Percentiles rank a stretch among this genome's conserved stretches.
phyloP scores from a whole-genome alignment of 352 stramenopile genomes.

The Phytopythium kandeliae region DNA sequence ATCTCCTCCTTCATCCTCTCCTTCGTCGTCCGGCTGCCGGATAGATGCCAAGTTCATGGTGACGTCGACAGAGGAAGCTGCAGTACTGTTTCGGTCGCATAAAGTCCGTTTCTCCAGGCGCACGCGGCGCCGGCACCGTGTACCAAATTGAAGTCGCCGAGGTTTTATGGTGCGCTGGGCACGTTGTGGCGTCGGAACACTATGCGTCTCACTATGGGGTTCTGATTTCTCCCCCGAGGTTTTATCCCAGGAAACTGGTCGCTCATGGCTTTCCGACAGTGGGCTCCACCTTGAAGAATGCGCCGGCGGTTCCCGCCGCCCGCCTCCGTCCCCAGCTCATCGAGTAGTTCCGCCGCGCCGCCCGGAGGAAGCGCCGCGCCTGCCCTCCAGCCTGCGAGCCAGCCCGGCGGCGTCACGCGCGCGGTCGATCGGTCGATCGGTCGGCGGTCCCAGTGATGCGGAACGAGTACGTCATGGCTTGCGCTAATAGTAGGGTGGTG shows the following conservation, averaged over 20 bases:
- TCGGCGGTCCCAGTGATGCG: slow-evolving; percentile 8
- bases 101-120: no score
- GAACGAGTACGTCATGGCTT: slow-evolving; percentile 23
- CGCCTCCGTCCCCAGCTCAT: not conserved
- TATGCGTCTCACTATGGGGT: not conserved
- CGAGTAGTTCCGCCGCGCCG: no score
- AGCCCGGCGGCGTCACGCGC: slow-evolving; percentile 3
- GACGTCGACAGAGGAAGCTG: no score
- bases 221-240: not conserved
- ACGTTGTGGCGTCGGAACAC: no score
- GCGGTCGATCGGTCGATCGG: not conserved
- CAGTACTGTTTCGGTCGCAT: no score
- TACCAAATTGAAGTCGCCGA: no score
- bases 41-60: not conserved
- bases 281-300: slow-evolving; percentile 7
- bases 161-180: no score
- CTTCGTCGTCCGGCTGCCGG: not conserved
- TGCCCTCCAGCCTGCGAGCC: not conserved
- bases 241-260: not conserved
- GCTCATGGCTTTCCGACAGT: no score
- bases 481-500: no score
- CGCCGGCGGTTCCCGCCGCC: not conserved
- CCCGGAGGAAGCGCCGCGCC: not conserved
- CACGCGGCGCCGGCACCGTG: not conserved
- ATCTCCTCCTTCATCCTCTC: slow-evolving; percentile 57